phyloP scores from a whole-genome alignment of 306 rosid genomes.

The Carpinus viminea region DNA sequence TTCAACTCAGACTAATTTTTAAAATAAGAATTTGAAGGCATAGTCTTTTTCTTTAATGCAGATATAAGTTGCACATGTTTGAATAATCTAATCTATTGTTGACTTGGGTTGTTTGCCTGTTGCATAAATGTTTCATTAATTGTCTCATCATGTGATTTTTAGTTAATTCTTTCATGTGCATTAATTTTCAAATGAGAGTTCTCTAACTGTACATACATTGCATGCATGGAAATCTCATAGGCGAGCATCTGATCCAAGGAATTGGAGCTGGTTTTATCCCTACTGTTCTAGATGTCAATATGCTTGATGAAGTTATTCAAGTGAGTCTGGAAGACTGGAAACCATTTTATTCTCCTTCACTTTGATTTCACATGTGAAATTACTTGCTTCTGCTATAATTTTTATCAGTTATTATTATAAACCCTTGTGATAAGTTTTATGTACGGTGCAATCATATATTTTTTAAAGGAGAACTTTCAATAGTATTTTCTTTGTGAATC shows the following conservation, averaged over 20 bases:
- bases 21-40: background rate
- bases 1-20: background rate
- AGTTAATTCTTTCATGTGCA: background rate
- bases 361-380: background rate
- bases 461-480: background rate
- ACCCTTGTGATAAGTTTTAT: background rate
- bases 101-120: background rate
- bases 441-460: background rate
- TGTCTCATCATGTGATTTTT: constrained; percentile 9
- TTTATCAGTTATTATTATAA: no score
- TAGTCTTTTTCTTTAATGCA: background rate
- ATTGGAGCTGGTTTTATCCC: constrained; percentile 69
- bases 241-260: constrained; percentile 77
- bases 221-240: constrained; percentile 35
- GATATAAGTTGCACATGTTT: background rate
- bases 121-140: constrained; percentile 2
- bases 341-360: background rate
- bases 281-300: constrained; percentile 44
- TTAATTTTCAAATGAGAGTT: background rate
- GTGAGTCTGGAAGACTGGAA: constrained; percentile 28
- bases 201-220: constrained; percentile 15
- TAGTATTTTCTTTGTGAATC: background rate
- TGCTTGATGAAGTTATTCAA: constrained; percentile 71
- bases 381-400: background rate
- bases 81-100: background rate